These are phyloP conservation scores for Pythium myriotylum DNA, from an alignment of 352 stramenopile genomes.

Conservation along the genomic window DNA sequence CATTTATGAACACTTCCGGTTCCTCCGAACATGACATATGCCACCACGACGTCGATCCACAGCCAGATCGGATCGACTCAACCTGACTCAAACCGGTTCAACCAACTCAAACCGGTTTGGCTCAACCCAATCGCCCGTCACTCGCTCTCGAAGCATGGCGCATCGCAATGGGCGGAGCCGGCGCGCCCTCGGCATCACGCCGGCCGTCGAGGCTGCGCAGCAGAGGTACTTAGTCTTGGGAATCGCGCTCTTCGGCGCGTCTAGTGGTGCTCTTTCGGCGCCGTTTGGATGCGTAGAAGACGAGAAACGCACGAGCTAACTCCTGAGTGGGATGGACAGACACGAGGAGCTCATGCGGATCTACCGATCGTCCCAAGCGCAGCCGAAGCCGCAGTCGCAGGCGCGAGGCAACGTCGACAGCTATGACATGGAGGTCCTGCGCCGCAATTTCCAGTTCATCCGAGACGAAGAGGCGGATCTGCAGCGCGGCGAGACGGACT, in stretches of 20 bases:
- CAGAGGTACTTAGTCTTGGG: conserved; percentile 2
- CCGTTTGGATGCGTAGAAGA: no score
- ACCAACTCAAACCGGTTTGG: no score
- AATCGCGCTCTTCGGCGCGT: no score
- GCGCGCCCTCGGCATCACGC: not conserved
- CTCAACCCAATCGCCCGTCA: no score
- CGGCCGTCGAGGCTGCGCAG: not conserved
- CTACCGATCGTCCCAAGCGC: conserved; percentile 30
- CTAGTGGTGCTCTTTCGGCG: no score
- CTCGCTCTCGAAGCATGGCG: not conserved
- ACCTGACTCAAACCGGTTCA: no score
- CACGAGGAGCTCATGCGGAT: conserved; percentile 60
- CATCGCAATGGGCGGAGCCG: not conserved
- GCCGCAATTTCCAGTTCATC: conserved; percentile 73
- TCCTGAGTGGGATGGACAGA: conserved; percentile 24
- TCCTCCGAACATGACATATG: no score
- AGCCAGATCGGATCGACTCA: no score
- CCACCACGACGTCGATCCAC: no score
- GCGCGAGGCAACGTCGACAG: conserved; percentile 12
- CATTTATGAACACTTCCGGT: no score
- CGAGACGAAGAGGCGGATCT: conserved; percentile 71
- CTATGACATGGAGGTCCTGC: conserved; percentile 48
- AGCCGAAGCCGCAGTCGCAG: conserved; percentile 9
- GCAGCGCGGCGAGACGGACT: conserved; percentile 51
- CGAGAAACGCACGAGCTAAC: no score